Evolutionary conservation across 139 green algal species (phyloP).

Genomic region (Pedinophyceae sp.): DNA sequence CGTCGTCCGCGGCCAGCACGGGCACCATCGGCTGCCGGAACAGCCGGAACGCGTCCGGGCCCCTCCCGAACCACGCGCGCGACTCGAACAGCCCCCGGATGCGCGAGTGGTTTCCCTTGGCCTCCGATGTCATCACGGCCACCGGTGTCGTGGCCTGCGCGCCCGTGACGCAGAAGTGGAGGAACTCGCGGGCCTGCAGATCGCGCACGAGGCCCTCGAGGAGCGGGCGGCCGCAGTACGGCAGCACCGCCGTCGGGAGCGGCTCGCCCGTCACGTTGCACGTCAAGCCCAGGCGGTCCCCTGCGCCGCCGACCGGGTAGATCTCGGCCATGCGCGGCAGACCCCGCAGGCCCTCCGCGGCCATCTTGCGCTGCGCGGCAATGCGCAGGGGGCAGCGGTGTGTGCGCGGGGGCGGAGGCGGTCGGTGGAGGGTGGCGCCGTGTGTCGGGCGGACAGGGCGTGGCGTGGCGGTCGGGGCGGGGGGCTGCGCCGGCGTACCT

Average conservation of each 20-base stretch:
- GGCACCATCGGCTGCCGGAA: slow-evolving; percentile 90
- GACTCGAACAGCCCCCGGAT: slow-evolving; percentile 31
- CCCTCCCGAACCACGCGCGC: slow-evolving; percentile 65
- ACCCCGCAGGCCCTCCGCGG: slow-evolving; percentile 35
- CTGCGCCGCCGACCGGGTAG: slow-evolving; percentile 75
- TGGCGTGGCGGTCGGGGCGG: neutral
- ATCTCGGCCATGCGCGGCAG: slow-evolving; percentile 82
- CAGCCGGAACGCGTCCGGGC: slow-evolving; percentile 49
- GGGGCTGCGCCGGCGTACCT: neutral
- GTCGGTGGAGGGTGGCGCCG: neutral
- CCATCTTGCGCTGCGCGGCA: too few species aligned
- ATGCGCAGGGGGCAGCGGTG: slow-evolving; percentile 14
- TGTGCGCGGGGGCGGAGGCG: slow-evolving; percentile 11
- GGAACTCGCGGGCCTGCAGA: slow-evolving; percentile 79
- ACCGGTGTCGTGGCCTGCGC: slow-evolving; percentile 67
- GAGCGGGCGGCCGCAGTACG: slow-evolving; percentile 79
- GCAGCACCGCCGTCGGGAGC: slow-evolving; percentile 82
- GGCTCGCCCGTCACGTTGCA: slow-evolving; percentile 69
- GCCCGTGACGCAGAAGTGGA: slow-evolving; percentile 79
- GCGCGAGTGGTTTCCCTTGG: slow-evolving; percentile 85
- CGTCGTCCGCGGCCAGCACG: slow-evolving; percentile 52
- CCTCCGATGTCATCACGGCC: slow-evolving; percentile 91
- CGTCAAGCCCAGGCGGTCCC: slow-evolving; percentile 44
- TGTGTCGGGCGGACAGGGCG: neutral
- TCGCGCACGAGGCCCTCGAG: slow-evolving; percentile 82